Base-by-base conservation (phyloP, 2,329 filamentous ascomycete genomes). In the Madurella fahalii region DNA sequence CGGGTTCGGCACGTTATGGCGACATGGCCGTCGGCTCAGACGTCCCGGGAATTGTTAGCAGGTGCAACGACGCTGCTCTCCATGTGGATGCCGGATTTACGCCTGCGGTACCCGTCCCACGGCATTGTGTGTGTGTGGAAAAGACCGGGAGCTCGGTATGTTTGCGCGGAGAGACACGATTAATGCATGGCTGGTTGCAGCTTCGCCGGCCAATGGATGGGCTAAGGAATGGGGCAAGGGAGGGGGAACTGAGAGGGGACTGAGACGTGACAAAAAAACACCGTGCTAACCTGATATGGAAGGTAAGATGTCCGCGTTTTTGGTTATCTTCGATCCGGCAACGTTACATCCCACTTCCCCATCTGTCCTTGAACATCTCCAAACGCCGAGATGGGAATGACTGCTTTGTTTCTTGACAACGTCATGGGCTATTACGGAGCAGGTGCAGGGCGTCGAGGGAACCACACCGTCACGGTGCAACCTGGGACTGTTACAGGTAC, bases 291-390 rank as follows among this genome's bases (percentile, higher is more conserved):
- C 53, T 13, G 25, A 50, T 45, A 39, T 15, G 53, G 59, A 50
- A 61, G 55, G 57, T 53, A 52, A 32, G 34, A 39, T 44, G 30
- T n/a, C n/a, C 41, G 48, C 18, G 34, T 32, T 52, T 48, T 50
- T 50, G 48, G 53, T 43, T 51, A 58, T 45, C 57, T 39, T 34
- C 43, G 39, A 59, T 53, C 45, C 53, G 53, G 61, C 56, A 59
- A 62, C 61, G 61, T 62, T 63, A 60, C 60, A 62, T 61, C 41
- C 51, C 49, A 41, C 40, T 16, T 32, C 34, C 31, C 13, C 12
- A 25, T 25, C 25, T 25, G 4, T 25, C 7, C 25, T 25, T 7
- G 25, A 25, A 25, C 25, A 25, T 25, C 25, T 25, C 25, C 25
- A 25, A 25, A 25, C 3, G 4, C 25, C 25, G 25, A 25, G n/a